These are phyloP conservation scores for Gossypium mustelinum DNA, from an alignment of 345 rosid species.

Conservation along the genomic window DNA sequence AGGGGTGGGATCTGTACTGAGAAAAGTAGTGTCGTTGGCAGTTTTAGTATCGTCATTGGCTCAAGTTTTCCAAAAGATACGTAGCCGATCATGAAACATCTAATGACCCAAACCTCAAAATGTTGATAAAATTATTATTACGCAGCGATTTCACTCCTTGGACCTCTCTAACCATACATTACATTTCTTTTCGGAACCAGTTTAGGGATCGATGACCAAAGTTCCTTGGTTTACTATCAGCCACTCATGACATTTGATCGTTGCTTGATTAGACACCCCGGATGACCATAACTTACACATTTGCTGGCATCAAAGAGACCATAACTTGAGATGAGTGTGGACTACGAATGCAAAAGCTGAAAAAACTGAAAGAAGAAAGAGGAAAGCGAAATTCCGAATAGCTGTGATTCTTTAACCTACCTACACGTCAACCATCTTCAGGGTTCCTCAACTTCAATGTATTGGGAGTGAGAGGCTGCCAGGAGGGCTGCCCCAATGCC, in stretches of 20 bases:
- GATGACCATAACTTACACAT: conserved; percentile 6
- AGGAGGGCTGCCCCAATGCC: conserved; percentile 81
- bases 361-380: not conserved
- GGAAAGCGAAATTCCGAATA: conserved; percentile 5
- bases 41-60: too few relatives aligned
- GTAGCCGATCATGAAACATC: too few relatives aligned
- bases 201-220: not conserved
- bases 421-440: conserved; percentile 11
- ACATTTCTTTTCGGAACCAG: too few relatives aligned
- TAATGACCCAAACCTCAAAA: too few relatives aligned
- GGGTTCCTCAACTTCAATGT: conserved; percentile 28
- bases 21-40: too few relatives aligned
- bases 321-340: not conserved
- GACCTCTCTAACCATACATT: too few relatives aligned
- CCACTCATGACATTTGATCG: not conserved
- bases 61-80: too few relatives aligned
- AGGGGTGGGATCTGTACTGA: too few relatives aligned
- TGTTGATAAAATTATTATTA: too few relatives aligned
- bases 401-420: not conserved
- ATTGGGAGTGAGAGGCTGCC: conserved; percentile 72
- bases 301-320: not conserved
- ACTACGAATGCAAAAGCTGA: not conserved
- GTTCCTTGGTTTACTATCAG: not conserved
- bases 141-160: too few relatives aligned
- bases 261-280: not conserved